Evolutionary conservation across 257 asterid genomes (phyloP).

Genomic region (Primulina tabacum): DNA sequence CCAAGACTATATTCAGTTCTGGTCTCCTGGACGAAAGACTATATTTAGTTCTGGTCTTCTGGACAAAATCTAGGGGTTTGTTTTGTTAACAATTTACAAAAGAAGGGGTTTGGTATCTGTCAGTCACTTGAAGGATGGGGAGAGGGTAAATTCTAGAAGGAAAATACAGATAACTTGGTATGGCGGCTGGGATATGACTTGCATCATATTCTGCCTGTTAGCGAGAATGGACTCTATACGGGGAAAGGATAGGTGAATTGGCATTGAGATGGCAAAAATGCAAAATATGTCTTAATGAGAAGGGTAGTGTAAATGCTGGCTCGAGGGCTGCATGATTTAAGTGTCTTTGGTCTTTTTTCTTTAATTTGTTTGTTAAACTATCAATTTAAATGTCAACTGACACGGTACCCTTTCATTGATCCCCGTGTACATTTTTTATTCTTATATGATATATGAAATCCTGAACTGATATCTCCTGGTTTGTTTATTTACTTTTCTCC

Average conservation of each 20-base stretch:
- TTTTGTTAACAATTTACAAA: too few relatives aligned
- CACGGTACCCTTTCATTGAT: not conserved
- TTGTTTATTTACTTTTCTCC: not conserved
- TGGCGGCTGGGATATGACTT: not conserved
- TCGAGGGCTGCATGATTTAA: not conserved
- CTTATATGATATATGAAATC: not conserved
- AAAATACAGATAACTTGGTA: too few relatives aligned
- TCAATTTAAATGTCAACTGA: not conserved
- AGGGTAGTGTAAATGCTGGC: not conserved
- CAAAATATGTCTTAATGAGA: not conserved
- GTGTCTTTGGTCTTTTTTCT: not conserved
- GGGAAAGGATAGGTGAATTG: not conserved
- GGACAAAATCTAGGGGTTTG: too few relatives aligned
- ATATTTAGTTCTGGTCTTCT: too few relatives aligned
- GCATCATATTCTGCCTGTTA: not conserved
- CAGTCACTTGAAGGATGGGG: not conserved
- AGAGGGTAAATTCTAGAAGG: not conserved
- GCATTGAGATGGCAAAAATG: not conserved
- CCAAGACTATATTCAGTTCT: not conserved
- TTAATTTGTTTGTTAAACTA: not conserved
- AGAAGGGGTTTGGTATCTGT: too few relatives aligned
- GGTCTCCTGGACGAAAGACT: not conserved
- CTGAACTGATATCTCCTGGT: not conserved
- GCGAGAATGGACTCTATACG: not conserved
- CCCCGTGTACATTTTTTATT: not conserved